Evolutionary conservation across 1,139 yeast genomes (phyloP), one percentile per base, ranked within the genome.

Genomic region (Kodamaea suecica): DNA sequence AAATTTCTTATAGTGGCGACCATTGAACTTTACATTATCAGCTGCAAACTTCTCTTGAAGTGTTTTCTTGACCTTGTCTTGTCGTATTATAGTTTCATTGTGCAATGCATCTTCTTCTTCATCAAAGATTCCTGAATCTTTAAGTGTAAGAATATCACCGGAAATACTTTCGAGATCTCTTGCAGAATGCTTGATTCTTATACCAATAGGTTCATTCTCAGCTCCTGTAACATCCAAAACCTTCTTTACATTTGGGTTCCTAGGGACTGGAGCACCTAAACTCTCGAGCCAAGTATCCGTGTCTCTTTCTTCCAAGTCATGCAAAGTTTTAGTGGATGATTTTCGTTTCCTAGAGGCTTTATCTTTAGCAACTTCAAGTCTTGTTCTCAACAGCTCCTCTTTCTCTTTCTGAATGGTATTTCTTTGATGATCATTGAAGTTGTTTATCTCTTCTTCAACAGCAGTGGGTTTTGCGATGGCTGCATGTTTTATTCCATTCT

Each of bases 101-200:
- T 63, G 73, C 30, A 80, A 59, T 33, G 60, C 67, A 35, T 66
- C 72, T 7, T 63, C 75, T 14, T 67, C 73, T 23, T 64, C 73
- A 2, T 73, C 79, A 25, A 70, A 79, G 17, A 76, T 47, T 5
- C 65, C 64, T 1, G 63, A 54, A 42, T 87, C 96, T 37, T 80
- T 75, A 30, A 86, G 60, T 0, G 92, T 84, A 35, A 87, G 60
- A 2, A 84, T 65, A 1, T 76, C 75, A 14, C 74, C 76, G 5
- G 28, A 25, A 12, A 25, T 21, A 8, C 21, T 26, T n/a, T 31
- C 19, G 13, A 38, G 36, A 23, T 32, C 35, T 27, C 29, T 35
- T 5, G 37, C 11, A 10, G 40, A 26, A 50, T 78, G 84, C 0
- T 67, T 70, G 7, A 80, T 71, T 28, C 59, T 63, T 3, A 75